phyloP scores from a whole-genome alignment of 2,329 filamentous ascomycete species.

The Diplodia corticola region DNA sequence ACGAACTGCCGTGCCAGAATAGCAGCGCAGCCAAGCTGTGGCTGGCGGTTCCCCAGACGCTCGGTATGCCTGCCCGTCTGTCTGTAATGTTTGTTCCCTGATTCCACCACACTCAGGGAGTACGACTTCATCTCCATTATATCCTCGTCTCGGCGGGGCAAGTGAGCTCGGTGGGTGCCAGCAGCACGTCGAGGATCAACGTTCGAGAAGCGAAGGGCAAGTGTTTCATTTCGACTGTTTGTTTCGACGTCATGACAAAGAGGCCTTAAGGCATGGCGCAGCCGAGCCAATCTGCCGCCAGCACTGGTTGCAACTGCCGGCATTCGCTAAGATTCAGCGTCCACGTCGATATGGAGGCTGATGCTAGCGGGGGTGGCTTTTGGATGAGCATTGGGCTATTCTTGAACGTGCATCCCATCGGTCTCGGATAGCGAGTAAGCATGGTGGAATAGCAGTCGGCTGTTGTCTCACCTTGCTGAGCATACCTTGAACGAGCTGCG shows the following conservation, averaged over 20 bases:
- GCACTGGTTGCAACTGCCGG: neutral
- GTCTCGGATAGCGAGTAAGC: neutral
- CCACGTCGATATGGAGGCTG: neutral
- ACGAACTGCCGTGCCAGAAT: neutral
- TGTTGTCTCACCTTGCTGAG: slow-evolving; percentile 3
- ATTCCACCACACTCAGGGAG: neutral
- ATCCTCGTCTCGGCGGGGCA: neutral
- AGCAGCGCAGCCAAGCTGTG: neutral
- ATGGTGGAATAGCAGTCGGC: neutral
- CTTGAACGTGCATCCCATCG: neutral
- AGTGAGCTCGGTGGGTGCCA: neutral
- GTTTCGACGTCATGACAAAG: neutral
- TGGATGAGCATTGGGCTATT: neutral
- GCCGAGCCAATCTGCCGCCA: neutral
- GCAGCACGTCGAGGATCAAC: neutral
- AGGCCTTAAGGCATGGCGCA: neutral
- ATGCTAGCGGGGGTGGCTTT: neutral
- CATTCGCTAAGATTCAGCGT: neutral
- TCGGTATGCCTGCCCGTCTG: neutral
- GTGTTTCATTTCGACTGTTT: slow-evolving; percentile 3
- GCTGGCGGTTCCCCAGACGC: neutral
- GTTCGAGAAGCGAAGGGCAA: slow-evolving; percentile 5
- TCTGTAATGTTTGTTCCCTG: neutral
- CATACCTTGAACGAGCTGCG: neutral
- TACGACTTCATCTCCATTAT: slow-evolving; percentile 10